Evolutionary conservation across 306 rosid genomes (phyloP).

Genomic region (Potentilla sterilis): DNA sequence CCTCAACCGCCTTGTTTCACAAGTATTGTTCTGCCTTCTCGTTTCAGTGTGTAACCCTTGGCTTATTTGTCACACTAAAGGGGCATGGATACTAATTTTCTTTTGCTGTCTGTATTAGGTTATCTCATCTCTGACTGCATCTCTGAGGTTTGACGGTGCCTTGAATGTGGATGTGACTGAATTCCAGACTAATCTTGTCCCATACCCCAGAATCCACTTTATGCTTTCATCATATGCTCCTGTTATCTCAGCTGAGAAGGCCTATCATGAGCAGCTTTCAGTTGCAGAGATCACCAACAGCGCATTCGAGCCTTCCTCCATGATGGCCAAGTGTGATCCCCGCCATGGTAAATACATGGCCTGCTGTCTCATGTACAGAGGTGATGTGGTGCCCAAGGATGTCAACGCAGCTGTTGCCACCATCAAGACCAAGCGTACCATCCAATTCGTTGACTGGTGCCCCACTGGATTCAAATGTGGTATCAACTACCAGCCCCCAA

Average conservation of each 20-base stretch:
- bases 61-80: not conserved
- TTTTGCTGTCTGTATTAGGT: slow-evolving; percentile 39
- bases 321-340: slow-evolving; percentile 89
- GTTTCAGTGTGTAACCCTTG: not conserved
- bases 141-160: slow-evolving; percentile 78
- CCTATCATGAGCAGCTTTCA: slow-evolving; percentile 76
- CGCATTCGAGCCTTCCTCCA: slow-evolving; percentile 80
- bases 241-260: slow-evolving; percentile 80
- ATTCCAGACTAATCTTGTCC: slow-evolving; percentile 80
- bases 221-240: slow-evolving; percentile 88
- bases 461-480: slow-evolving; percentile 92
- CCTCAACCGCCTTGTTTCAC: slow-evolving; percentile 77
- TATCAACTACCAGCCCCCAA: slow-evolving; percentile 83
- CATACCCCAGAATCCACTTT: slow-evolving; percentile 82
- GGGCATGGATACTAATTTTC: not conserved
- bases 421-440: slow-evolving; percentile 80
- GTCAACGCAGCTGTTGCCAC: slow-evolving; percentile 83
- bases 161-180: slow-evolving; percentile 80
- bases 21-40: slow-evolving; percentile 31
- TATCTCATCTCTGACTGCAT: slow-evolving; percentile 72
- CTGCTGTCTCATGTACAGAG: slow-evolving; percentile 80
- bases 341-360: slow-evolving; percentile 89
- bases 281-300: slow-evolving; percentile 79
- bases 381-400: slow-evolving; percentile 83
- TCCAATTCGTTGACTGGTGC: slow-evolving; percentile 86